Percentiles rank a stretch among this genome's conserved stretches.
These are phyloP conservation scores for Mucor indicus DNA, from an alignment of 371 early-diverging fungal genomes.

Conservation along the genomic window DNA sequence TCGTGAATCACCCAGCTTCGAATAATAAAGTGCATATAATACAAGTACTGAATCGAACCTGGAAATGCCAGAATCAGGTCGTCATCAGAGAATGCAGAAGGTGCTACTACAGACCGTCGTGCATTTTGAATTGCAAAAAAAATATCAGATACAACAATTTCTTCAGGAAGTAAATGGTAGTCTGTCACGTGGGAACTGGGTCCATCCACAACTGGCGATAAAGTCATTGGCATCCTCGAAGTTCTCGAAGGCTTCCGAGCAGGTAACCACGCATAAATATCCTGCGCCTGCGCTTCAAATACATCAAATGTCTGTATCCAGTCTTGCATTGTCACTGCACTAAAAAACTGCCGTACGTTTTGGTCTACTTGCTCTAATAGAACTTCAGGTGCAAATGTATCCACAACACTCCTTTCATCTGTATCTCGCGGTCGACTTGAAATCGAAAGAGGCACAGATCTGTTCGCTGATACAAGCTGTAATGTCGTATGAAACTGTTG, in stretches of 20 bases:
- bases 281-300: constrained; percentile 71
- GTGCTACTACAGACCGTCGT: constrained; percentile 35
- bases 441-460: constrained; percentile 24
- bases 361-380: constrained; percentile 37
- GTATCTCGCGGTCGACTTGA: constrained; percentile 5
- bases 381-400: constrained; percentile 21
- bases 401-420: constrained; percentile 19
- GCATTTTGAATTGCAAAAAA: constrained; percentile 61
- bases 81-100: constrained; percentile 39
- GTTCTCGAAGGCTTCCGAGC: constrained; percentile 46
- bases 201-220: constrained; percentile 24
- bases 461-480: constrained; percentile 10
- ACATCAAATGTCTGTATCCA: constrained; percentile 72
- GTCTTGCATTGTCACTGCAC: constrained; percentile 63
- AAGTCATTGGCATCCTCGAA: constrained; percentile 37
- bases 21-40: constrained; percentile 68
- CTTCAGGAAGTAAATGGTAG: constrained; percentile 35
- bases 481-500: constrained; percentile 20
- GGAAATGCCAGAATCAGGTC: constrained; percentile 63
- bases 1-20: constrained; percentile 74
- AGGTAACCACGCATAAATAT: constrained; percentile 71
- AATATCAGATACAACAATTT: constrained; percentile 67
- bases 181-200: constrained; percentile 27
- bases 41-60: constrained; percentile 65
- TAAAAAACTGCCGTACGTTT: constrained; percentile 42